phyloP scores from a whole-genome alignment of 2,329 filamentous ascomycete species.

The Fusarium coffeatum region DNA sequence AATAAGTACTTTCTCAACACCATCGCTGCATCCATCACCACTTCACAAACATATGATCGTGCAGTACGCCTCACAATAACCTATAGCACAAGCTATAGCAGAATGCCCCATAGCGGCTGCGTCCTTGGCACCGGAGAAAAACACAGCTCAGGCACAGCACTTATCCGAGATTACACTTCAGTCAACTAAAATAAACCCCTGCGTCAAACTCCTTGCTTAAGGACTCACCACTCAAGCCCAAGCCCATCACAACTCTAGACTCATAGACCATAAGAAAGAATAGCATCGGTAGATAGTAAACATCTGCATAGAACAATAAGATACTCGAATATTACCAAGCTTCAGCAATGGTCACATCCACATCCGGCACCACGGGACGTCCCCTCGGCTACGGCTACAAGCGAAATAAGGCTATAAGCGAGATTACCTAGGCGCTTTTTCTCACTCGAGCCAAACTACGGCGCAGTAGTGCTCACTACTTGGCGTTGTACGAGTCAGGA shows the following conservation, averaged over 20 bases:
- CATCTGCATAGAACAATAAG: neutral
- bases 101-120: neutral
- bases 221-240: neutral
- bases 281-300: too few species aligned
- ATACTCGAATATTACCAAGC: neutral
- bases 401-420: constrained; percentile 34
- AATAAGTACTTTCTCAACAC: too few species aligned
- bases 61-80: neutral
- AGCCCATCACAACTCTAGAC: too few species aligned
- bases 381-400: constrained; percentile 29
- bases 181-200: neutral
- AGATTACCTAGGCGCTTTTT: constrained; percentile 9
- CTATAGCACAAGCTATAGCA: neutral
- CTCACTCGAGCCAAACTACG: neutral
- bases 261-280: neutral
- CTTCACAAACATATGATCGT: too few species aligned
- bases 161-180: constrained; percentile 4
- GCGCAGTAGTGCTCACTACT: constrained; percentile 17
- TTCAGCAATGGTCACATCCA: constrained; percentile 4
- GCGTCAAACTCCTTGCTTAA: neutral
- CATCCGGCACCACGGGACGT: constrained; percentile 19
- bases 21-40: too few species aligned
- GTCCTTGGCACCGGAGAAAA: neutral
- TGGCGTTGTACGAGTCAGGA: neutral
- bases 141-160: neutral